A percentile compares a stretch with the other conserved stretches of the same genome.
Conservation (phyloP, 2,329 filamentous ascomycete species). For the Colletotrichum orbiculare region DNA sequence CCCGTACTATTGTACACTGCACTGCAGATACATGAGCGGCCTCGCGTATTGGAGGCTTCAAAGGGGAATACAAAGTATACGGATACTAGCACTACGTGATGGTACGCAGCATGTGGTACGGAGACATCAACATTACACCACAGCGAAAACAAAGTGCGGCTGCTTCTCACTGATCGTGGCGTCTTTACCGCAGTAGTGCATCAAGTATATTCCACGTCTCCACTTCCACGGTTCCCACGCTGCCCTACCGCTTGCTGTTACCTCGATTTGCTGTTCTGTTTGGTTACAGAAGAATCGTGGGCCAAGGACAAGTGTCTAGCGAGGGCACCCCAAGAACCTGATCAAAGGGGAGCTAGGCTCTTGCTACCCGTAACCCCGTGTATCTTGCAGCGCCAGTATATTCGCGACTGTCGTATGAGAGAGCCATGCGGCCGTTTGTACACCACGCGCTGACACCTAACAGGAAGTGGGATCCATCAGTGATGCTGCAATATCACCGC, state of each 20-base stretch:
- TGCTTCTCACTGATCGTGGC: conserved; percentile 37
- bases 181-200: conserved; percentile 11
- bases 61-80: no score
- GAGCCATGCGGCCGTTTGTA: not conserved
- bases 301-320: not conserved
- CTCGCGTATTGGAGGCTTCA: no score
- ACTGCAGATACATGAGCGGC: no score
- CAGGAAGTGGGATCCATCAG: conserved; percentile 16
- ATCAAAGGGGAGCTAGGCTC: no score
- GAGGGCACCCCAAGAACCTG: not conserved
- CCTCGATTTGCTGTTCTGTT: conserved; percentile 5
- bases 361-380: no score
- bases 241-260: conserved; percentile 19
- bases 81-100: no score
- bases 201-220: conserved; percentile 12
- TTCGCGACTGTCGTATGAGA: not conserved
- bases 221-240: conserved; percentile 26
- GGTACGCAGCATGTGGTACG: no score
- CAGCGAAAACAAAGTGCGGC: conserved; percentile 47
- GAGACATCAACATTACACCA: not conserved
- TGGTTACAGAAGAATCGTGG: not conserved
- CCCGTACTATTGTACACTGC: not conserved
- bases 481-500: conserved; percentile 32
- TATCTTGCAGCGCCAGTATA: no score
- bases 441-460: conserved; percentile 12